Evolutionary conservation across 148 eudicot genomes (phyloP).

Genomic region (Arctostaphylos glauca): DNA sequence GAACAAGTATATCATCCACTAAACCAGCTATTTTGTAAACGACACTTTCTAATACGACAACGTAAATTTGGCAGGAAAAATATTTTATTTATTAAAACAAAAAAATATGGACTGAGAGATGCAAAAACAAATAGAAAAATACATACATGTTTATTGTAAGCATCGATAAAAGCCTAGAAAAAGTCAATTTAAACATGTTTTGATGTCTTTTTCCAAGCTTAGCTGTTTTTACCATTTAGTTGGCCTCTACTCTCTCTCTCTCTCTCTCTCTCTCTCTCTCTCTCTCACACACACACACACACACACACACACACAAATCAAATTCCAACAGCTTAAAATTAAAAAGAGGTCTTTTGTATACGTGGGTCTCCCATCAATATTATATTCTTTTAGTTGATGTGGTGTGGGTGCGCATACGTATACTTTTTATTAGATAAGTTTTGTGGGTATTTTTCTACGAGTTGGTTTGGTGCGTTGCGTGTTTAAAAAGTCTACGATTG

Average conservation of each 20-base stretch:
- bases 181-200: slow-evolving; percentile 27
- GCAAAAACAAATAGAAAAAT: slow-evolving; percentile 1
- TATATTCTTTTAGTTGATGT: no score
- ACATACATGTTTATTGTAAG: slow-evolving; percentile 9
- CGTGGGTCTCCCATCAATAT: no score
- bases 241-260: slow-evolving; percentile 6
- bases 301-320: no score
- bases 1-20: not conserved
- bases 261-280: not conserved
- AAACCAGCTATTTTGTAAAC: slow-evolving; percentile 19
- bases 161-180: not conserved
- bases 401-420: no score
- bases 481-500: no score
- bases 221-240: slow-evolving; percentile 35
- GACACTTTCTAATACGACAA: not conserved
- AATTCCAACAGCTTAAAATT: no score
- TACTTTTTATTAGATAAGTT: no score
- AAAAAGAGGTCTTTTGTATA: no score
- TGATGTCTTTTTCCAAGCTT: slow-evolving; percentile 27
- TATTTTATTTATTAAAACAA: slow-evolving; percentile 7
- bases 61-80: not conserved
- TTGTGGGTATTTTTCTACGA: no score
- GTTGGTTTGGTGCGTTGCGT: no score
- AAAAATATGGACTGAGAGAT: slow-evolving; percentile 5
- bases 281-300: no score